These are phyloP conservation scores for Cicer judaicum DNA, from an alignment of 306 rosid genomes.

Conservation along the genomic window DNA sequence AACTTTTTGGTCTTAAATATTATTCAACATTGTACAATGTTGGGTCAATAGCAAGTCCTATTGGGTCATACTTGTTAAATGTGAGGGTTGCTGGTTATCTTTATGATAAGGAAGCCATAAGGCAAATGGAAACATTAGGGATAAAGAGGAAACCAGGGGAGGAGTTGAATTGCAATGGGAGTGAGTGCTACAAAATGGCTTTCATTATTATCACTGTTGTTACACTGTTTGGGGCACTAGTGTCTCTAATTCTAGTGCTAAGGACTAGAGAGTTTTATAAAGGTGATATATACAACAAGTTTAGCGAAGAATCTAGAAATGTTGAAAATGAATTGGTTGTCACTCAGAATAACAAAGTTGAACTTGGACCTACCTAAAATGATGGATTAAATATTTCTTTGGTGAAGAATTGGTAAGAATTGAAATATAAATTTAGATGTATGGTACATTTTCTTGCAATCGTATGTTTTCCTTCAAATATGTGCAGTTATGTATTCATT, in stretches of 20 bases:
- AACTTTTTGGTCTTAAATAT: constrained; percentile 77
- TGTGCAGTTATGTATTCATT: too few relatives aligned
- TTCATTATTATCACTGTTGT: constrained; percentile 53
- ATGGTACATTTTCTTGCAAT: too few relatives aligned
- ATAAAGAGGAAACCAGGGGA: constrained; percentile 47
- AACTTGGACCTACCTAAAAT: constrained; percentile 10
- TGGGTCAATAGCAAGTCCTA: constrained; percentile 76
- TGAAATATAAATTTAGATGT: too few relatives aligned
- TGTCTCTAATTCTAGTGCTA: constrained; percentile 53
- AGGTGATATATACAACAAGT: constrained; percentile 58
- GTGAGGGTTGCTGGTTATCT: constrained; percentile 54
- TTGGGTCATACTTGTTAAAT: constrained; percentile 54
- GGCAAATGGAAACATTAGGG: constrained; percentile 46
- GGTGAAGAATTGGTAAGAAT: neutral
- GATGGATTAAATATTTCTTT: neutral
- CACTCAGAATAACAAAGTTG: constrained; percentile 22
- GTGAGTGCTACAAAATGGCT: constrained; percentile 52
- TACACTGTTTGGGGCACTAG: constrained; percentile 53
- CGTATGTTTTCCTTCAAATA: too few relatives aligned
- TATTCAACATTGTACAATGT: constrained; percentile 77
- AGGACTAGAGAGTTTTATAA: constrained; percentile 59
- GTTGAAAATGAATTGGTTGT: constrained; percentile 40
- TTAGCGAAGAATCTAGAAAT: constrained; percentile 43
- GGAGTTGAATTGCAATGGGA: constrained; percentile 54
- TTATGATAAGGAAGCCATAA: constrained; percentile 54